phyloP scores from a whole-genome alignment of 176 grass and related monocot genomes.

The Oropetium thomaeum region DNA sequence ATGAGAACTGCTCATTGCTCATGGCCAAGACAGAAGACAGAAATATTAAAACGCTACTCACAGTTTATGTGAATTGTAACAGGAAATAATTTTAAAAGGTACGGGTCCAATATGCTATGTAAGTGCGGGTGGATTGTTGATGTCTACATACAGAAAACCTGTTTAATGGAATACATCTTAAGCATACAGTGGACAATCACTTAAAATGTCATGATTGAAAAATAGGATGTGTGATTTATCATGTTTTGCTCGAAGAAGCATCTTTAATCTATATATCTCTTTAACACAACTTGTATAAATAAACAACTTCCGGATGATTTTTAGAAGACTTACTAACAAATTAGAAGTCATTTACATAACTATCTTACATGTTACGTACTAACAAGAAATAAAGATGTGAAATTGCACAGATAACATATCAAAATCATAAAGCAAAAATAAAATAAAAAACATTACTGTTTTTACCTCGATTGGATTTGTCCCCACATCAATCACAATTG shows the following conservation, averaged over 20 bases:
- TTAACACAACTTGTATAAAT: neutral
- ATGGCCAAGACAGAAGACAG: neutral
- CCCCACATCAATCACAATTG: constrained; percentile 91
- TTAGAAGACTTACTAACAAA: neutral
- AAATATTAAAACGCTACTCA: neutral
- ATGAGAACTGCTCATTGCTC: neutral
- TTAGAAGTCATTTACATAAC: neutral
- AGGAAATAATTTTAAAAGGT: neutral
- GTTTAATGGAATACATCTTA: neutral
- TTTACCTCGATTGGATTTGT: constrained; percentile 91
- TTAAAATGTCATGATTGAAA: neutral
- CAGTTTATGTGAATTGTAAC: neutral
- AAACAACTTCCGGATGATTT: neutral
- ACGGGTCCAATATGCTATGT: neutral
- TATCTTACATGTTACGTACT: neutral
- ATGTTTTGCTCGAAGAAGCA: neutral
- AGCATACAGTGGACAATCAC: neutral
- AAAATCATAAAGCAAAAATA: neutral
- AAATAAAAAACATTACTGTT: neutral
- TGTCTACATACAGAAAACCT: neutral
- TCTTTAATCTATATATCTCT: neutral
- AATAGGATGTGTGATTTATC: neutral
- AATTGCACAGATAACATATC: neutral
- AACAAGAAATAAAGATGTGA: neutral
- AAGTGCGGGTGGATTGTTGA: neutral